phyloP scores from a whole-genome alignment of 2,329 filamentous ascomycete species.

The Venturiaceae sp. region DNA sequence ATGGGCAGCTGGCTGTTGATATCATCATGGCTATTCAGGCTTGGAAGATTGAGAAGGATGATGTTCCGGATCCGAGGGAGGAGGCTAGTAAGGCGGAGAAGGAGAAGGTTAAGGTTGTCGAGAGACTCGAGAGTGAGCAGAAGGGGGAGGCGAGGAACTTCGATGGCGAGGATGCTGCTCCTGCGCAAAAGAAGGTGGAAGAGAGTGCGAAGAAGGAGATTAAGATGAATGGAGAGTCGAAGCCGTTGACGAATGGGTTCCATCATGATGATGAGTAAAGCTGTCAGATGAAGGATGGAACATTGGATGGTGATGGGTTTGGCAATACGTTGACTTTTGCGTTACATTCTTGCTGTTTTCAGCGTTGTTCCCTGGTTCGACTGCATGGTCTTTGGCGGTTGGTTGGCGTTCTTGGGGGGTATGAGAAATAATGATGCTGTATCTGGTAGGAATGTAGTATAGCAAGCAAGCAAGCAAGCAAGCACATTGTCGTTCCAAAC shows the following conservation, averaged over 20 bases:
- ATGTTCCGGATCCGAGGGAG: constrained; percentile 35
- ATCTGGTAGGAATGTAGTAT: neutral
- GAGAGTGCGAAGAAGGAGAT: neutral
- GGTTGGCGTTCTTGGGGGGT: neutral
- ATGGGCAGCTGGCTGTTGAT: constrained; percentile 45
- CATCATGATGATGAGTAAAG: neutral
- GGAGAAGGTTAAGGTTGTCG: constrained; percentile 13
- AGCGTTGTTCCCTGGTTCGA: neutral
- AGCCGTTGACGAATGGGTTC: neutral
- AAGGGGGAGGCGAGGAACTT: neutral
- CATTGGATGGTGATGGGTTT: neutral
- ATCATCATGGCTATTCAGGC: constrained; percentile 44
- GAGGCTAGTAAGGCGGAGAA: constrained; percentile 14
- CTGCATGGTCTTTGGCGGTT: no score
- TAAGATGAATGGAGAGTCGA: neutral
- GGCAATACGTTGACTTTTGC: neutral
- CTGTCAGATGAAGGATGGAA: neutral
- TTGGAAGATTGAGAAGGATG: constrained; percentile 39
- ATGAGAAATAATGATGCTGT: neutral
- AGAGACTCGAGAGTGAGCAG: constrained; percentile 10
- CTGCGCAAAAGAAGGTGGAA: neutral
- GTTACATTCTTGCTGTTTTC: neutral
- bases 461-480: no score
- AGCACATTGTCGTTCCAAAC: no score
- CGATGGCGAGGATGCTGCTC: neutral